Evolutionary conservation across 257 asterid genomes (phyloP).

Genomic region (Gardenia jasminoides): DNA sequence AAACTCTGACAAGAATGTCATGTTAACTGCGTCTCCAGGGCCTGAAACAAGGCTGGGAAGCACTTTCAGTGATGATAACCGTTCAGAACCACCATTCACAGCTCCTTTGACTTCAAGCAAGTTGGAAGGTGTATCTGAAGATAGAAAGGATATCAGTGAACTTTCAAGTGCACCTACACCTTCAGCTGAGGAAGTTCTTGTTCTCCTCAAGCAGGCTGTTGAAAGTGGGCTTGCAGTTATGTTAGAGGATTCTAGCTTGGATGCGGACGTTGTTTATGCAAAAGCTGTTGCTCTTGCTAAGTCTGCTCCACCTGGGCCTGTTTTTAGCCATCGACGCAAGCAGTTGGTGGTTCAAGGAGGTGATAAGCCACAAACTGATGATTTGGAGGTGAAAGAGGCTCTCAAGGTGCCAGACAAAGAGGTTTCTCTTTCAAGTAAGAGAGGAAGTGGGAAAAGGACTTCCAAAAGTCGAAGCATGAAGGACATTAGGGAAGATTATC

Average conservation of each 20-base stretch:
- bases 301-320: slow-evolving; percentile 71
- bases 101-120: slow-evolving; percentile 15
- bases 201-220: slow-evolving; percentile 61
- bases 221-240: slow-evolving; percentile 66
- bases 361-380: slow-evolving; percentile 35
- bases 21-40: slow-evolving; percentile 2
- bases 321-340: slow-evolving; percentile 39
- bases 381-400: slow-evolving; percentile 33
- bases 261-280: slow-evolving; percentile 59
- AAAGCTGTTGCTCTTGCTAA: slow-evolving; percentile 57
- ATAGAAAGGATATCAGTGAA: slow-evolving; percentile 18
- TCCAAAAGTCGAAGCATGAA: slow-evolving; percentile 37
- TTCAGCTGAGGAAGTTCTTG: slow-evolving; percentile 41
- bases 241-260: slow-evolving; percentile 54
- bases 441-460: slow-evolving; percentile 33
- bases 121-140: slow-evolving; percentile 23
- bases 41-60: slow-evolving; percentile 20
- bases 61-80: slow-evolving; percentile 15
- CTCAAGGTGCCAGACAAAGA: slow-evolving; percentile 26
- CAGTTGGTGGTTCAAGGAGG: slow-evolving; percentile 27
- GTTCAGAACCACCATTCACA: slow-evolving; percentile 11
- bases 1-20: neutral
- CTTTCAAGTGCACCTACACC: slow-evolving; percentile 22
- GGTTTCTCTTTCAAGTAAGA: slow-evolving; percentile 27
- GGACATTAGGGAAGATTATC: slow-evolving; percentile 49